phyloP scores from a whole-genome alignment of 179 eudicot genomes.

The Beta lomatogona region DNA sequence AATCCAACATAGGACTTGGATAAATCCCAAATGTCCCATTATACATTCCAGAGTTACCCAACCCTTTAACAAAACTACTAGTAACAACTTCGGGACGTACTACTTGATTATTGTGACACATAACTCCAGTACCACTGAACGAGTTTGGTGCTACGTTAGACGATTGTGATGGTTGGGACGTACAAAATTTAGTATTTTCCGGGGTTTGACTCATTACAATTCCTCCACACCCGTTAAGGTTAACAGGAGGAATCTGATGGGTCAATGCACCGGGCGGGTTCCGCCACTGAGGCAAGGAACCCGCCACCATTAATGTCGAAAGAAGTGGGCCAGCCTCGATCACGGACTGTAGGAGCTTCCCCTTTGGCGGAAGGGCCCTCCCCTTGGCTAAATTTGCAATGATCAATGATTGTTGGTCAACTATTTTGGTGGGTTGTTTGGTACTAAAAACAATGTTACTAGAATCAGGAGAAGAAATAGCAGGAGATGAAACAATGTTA shows the following conservation, averaged over 20 bases:
- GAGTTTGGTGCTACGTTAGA: background rate
- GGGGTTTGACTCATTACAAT: background rate
- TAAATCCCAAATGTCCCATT: slow-evolving; percentile 33
- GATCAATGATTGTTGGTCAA: slow-evolving; percentile 45
- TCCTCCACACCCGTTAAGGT: slow-evolving; percentile 31
- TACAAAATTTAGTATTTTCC: background rate
- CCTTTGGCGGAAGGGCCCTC: slow-evolving; percentile 61
- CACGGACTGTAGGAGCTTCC: slow-evolving; percentile 66
- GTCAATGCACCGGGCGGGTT: slow-evolving; percentile 64
- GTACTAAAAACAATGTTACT: background rate
- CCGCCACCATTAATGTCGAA: slow-evolving; percentile 71
- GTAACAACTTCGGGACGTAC: background rate
- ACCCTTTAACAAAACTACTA: slow-evolving; percentile 9
- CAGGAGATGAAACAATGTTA: slow-evolving; percentile 32
- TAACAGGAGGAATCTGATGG: slow-evolving; percentile 51
- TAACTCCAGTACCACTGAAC: background rate
- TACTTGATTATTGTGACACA: background rate
- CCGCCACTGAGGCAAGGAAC: slow-evolving; percentile 79
- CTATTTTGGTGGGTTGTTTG: background rate
- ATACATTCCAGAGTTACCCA: slow-evolving; percentile 24
- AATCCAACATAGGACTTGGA: slow-evolving; percentile 34
- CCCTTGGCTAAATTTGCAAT: slow-evolving; percentile 55
- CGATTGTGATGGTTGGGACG: background rate
- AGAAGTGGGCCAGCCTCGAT: slow-evolving; percentile 77
- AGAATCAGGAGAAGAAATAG: slow-evolving; percentile 31